phyloP scores from a whole-genome alignment of 768 basidiomycete genomes.

The Thelephora ganbajun region DNA sequence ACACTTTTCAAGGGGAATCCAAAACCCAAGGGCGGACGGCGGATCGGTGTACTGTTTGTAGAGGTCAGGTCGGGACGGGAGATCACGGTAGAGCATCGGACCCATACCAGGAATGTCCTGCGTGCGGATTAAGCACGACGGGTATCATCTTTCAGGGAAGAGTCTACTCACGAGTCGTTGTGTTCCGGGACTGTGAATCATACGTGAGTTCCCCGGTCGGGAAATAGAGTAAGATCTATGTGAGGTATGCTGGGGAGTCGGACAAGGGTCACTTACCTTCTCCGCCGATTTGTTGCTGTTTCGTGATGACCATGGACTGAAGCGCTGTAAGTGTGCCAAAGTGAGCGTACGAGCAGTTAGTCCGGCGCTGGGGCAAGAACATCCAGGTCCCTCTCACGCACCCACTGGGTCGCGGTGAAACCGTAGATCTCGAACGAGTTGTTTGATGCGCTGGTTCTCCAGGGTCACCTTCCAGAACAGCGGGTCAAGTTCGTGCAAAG shows the following conservation, averaged over 20 bases:
- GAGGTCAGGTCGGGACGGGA: slow-evolving; percentile 1
- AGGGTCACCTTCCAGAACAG: slow-evolving; percentile 69
- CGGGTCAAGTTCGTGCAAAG: slow-evolving; percentile 75
- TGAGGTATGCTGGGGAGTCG: not conserved
- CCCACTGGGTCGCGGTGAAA: slow-evolving; percentile 81
- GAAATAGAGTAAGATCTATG: not conserved
- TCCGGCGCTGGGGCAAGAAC: not conserved
- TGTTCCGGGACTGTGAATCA: slow-evolving; percentile 61
- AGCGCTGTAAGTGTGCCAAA: slow-evolving; percentile 33
- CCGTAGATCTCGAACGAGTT: slow-evolving; percentile 61
- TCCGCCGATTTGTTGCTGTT: slow-evolving; percentile 87
- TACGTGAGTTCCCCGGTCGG: too few species aligned
- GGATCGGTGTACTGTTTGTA: slow-evolving; percentile 73
- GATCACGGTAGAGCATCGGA: not conserved
- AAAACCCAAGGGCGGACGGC: slow-evolving; percentile 85
- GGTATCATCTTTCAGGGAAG: not conserved
- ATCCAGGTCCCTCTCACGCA: slow-evolving; percentile 17
- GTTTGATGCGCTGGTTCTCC: slow-evolving; percentile 57
- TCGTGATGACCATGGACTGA: slow-evolving; percentile 93
- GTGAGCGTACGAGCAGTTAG: not conserved
- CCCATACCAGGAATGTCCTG: slow-evolving; percentile 58
- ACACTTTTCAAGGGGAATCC: slow-evolving; percentile 90
- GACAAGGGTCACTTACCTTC: slow-evolving; percentile 40
- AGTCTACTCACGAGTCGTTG: slow-evolving; percentile 70
- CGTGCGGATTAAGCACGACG: not conserved